Base-by-base conservation (phyloP, 345 rosid species). In the Bruguiera parviflora region DNA sequence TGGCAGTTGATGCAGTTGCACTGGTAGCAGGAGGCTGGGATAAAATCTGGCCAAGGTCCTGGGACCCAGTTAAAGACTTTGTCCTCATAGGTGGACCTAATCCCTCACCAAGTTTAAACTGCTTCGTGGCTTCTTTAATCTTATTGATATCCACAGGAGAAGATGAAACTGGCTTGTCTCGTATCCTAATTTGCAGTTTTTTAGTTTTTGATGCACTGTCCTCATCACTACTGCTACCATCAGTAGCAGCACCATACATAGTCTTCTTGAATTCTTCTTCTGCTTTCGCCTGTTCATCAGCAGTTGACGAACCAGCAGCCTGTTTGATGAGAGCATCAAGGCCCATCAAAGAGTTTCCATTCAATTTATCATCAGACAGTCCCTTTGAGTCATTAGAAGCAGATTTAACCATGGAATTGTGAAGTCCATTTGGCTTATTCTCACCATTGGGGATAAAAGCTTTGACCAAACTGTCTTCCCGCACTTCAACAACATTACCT, bases 231-330 rank as follows among this genome's bases (percentile, higher is more conserved):
- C 98, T 95, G 86, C 99, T 90, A 64, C 91, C 97, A 79, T 88
- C 92, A 76, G 73, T 83, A 74, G 88, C 78, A 58, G 80, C 73
- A 37, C 96, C 96, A 71, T 90, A 92, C 89, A 92, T 84, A 25
- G 97, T 80, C 75, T 90, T 95, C 93, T 92, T 95, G 80, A 95
- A 95, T 80, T 95, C 99, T 80, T 92, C 98, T 68, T 89, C 98
- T 67, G 99, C 99, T 78, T 87, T 95, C 22, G 91, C 92, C 66
- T 95, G 98, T 82, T 90, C 90, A 78, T 94, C 96, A 43, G 87
- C 87, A 63, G 84, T 75, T 67, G 78, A 70, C 32, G 86, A 73
- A 69, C 79, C 58, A 15, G 73, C 33, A 31, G 64, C 61, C 73
- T 78, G 82, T 77, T 84, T 85, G 31, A 80, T 78, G 22, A 92